Conservation (phyloP, 2,329 filamentous ascomycete genomes). For the Epichloe brachyelytri region DNA sequence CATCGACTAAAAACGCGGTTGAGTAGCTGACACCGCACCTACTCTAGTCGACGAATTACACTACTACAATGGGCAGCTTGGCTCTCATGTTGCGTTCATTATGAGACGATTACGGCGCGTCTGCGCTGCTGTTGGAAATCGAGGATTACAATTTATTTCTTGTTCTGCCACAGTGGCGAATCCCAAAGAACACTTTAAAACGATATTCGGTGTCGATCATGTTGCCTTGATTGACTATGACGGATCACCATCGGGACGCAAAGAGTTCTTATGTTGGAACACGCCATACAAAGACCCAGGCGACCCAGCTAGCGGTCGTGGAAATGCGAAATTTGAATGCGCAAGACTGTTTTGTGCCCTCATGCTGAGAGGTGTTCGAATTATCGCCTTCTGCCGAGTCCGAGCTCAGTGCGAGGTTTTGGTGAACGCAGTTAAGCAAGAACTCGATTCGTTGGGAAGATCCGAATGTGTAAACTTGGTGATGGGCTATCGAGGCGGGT, state of each 20-base stretch:
- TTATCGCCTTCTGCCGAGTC: constrained; percentile 86
- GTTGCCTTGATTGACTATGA: constrained; percentile 80
- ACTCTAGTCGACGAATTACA: constrained; percentile 66
- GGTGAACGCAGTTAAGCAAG: constrained; percentile 64
- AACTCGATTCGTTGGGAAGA: constrained; percentile 60
- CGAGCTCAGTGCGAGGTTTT: constrained; percentile 81
- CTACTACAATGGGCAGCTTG: constrained; percentile 91
- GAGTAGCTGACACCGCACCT: background rate
- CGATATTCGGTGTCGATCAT: constrained; percentile 79
- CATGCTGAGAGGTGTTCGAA: constrained; percentile 73
- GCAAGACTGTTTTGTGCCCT: constrained; percentile 83
- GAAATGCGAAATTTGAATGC: constrained; percentile 72
- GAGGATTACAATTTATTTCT: constrained; percentile 76
- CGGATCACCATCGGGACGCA: constrained; percentile 76
- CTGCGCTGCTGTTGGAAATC: constrained; percentile 82
- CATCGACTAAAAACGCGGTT: background rate
- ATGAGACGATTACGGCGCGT: constrained; percentile 82
- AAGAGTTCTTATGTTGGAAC: constrained; percentile 97
- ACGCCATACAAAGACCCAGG: constrained; percentile 84
- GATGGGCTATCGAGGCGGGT: constrained; percentile 92
- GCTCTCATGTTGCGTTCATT: constrained; percentile 85
- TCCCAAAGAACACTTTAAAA: constrained; percentile 79
- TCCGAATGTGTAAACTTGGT: constrained; percentile 65
- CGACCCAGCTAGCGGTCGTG: constrained; percentile 76
- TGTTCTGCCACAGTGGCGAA: constrained; percentile 96